Base-by-base conservation (phyloP, 768 basidiomycete genomes). In the Lentinula edodes region DNA sequence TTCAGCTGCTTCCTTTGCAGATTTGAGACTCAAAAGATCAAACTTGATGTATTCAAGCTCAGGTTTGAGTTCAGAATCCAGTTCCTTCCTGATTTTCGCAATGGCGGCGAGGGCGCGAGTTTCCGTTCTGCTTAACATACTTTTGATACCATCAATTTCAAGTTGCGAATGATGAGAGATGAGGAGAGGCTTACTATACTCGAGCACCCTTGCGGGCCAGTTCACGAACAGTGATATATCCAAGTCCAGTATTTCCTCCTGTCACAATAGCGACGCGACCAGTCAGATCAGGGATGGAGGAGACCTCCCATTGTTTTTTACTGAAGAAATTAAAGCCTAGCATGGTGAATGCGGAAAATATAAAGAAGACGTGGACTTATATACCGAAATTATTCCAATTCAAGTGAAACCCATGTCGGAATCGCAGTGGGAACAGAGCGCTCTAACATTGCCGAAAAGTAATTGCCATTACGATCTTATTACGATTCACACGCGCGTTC, bases 241-340 rank as follows among this genome's bases (percentile, higher is more conserved):
- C 63, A n/a, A 64, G 23, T 28, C 63, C 63, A 20, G 60, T 60
- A 48, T 64, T 64, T 18, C 52, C 63, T 43, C 63, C 63, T 15
- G 63, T 64, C 23, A 64, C 63, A 20, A 63, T 50, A 8, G 58
- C 58, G 15, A 59, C 58, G 10, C 58, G 46, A 36, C 58, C 58
- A 43, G 18, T 56, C 39, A 56, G 28, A 12, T 56, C 55, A 23
- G 55, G 55, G 15, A 56, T 56, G 6, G 55, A 56, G 18, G 38
- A 38, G 6, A 41, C 39, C 6, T 41, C 32, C 55, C 55, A 56
- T 23, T 56, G 39, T 7, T 23, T 41, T 20, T 28, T 18, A 16
- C 23, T 6, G 18, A 15, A 54, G 10, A 23, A 15, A 12, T 16
- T 13, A 9, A 54, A 10, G 9, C 52, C 52, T 10, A 52, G 15